Base-by-base conservation (phyloP, 225 moss, liverwort and hornwort species). In the Pleurozium schreberi region DNA sequence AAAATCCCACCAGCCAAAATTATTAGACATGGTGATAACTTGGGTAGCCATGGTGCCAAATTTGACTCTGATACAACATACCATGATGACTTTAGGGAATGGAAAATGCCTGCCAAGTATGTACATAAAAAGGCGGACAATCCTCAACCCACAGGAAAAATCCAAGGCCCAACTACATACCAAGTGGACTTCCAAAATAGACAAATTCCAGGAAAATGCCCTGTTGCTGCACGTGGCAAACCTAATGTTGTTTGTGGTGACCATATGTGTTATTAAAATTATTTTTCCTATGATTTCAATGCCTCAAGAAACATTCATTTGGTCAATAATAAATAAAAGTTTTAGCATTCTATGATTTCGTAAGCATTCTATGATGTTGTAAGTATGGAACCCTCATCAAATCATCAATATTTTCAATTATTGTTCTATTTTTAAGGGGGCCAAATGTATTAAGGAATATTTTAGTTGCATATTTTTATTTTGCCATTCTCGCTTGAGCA, bases 221-320 rank as follows among this genome's bases (percentile, higher is more conserved):
- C 90, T 0, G 77, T 90, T 28, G n/a, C 10, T 30, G 57, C 76
- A 5, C 62, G 70, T 0, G 84, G 87, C 14, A 94, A 94, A 63
- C 94, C 94, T 38, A 80, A 83, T 14, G 9, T 93, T 43, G 83
- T 92, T 55, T 94, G 93, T 69, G 93, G 93, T 6, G 93, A 94
- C 22, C 93, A 94, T 42, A 93, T 94, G 92, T 94, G 93, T 50
- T 94, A 94, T 17, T 94, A 83, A 40, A 33, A 14, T 16, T 40
- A 4, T 18, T 27, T 57, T 78, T 58, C 4, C 3, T n/a, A n/a
- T n/a, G n/a, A n/a, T 58, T 79, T 27, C 6, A 17, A 11, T 1
- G 11, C 2, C 18, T 18, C 7, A 5, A 40, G 18, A 3, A 18
- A 7, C 27, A 27, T 79, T 57, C n/a, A 27, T 26, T 79, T n/a